Evolutionary conservation across 345 rosid genomes (phyloP).

Genomic region (Eutrema japonicum): DNA sequence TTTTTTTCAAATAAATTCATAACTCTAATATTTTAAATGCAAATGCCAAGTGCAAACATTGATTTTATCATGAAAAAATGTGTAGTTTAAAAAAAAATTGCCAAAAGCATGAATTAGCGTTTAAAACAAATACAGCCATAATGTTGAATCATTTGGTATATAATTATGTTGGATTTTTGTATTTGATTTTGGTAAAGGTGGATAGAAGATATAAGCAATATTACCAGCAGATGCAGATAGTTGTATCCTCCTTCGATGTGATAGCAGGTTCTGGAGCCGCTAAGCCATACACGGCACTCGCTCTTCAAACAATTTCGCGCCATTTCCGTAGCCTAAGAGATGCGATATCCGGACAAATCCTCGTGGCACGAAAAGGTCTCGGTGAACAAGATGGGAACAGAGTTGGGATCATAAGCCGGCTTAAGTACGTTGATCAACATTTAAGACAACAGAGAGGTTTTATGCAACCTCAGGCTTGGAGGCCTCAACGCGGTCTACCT

Average conservation of each 20-base stretch:
- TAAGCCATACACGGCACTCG: conserved; percentile 91
- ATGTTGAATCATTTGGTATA: conserved; percentile 11
- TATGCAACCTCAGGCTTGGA: conserved; percentile 92
- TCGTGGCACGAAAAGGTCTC: conserved; percentile 62
- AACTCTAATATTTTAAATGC: not conserved
- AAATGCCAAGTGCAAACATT: not conserved
- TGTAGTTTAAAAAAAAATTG: not conserved
- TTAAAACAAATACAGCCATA: not conserved
- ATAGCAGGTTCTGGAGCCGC: conserved; percentile 94
- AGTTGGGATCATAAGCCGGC: conserved; percentile 71
- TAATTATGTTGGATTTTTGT: conserved; percentile 3
- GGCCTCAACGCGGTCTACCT: conserved; percentile 98
- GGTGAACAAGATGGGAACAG: conserved; percentile 88
- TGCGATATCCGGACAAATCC: conserved; percentile 77
- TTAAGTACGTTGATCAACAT: conserved; percentile 92
- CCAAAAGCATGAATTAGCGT: not conserved
- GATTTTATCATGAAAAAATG: not conserved
- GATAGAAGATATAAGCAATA: conserved; percentile 95
- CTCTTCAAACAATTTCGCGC: conserved; percentile 94
- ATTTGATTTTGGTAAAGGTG: conserved; percentile 56
- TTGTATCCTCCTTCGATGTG: conserved; percentile 88
- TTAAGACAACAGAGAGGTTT: conserved; percentile 92
- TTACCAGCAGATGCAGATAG: conserved; percentile 96
- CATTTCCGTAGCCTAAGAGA: conserved; percentile 94
- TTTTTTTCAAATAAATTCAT: not conserved